Evolutionary conservation across 345 rosid species (phyloP).

Genomic region (Eucalyptus viminalis): DNA sequence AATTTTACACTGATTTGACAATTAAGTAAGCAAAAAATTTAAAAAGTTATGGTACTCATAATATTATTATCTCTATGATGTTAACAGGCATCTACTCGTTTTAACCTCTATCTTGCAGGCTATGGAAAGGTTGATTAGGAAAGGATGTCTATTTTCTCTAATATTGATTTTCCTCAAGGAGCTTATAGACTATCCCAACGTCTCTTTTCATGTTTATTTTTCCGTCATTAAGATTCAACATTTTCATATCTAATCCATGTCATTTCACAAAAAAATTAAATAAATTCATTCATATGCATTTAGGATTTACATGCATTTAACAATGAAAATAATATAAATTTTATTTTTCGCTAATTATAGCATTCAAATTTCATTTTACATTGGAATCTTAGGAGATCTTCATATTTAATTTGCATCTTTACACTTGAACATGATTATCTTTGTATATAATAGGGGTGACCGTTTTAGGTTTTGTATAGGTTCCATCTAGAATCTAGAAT

Average conservation of each 20-base stretch:
- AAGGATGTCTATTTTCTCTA: neutral
- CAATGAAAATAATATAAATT: neutral
- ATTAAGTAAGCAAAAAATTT: too few species aligned
- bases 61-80: too few species aligned
- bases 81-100: neutral
- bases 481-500: too few species aligned
- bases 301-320: neutral
- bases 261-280: neutral
- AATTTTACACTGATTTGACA: too few species aligned
- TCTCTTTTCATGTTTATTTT: neutral
- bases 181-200: neutral
- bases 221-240: neutral
- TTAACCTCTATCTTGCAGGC: neutral
- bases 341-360: neutral
- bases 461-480: neutral
- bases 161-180: neutral
- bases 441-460: neutral
- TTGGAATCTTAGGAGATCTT: neutral
- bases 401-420: neutral
- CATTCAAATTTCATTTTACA: neutral
- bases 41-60: too few species aligned
- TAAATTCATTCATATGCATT: neutral
- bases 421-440: neutral
- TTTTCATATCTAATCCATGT: neutral
- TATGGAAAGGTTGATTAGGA: neutral